Percentiles rank a stretch among this genome's conserved stretches.
phyloP scores from a whole-genome alignment of 2,329 filamentous ascomycete genomes.

The Paecilomyces sp. region DNA sequence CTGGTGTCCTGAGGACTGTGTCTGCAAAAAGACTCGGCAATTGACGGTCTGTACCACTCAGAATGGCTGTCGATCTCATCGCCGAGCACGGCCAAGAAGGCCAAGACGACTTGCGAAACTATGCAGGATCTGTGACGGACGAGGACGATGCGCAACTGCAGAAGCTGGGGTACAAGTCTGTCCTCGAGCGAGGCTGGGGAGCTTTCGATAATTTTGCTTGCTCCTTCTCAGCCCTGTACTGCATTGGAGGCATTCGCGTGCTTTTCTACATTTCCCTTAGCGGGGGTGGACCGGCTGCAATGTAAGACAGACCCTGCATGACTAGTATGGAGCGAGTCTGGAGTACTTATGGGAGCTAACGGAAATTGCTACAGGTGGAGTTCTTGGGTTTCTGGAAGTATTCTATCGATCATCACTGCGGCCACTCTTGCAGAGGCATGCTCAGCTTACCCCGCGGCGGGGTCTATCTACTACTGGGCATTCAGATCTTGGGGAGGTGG shows the following conservation, averaged over 20 bases:
- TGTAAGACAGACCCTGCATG: neutral
- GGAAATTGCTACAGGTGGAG: neutral
- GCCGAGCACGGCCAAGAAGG: conserved; percentile 1
- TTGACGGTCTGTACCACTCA: neutral
- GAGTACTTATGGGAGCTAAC: neutral
- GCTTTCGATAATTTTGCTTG: conserved; percentile 21
- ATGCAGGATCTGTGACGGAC: conserved; percentile 9
- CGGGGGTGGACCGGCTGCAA: conserved; percentile 12
- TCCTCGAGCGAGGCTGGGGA: conserved; percentile 18
- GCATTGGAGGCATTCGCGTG: conserved; percentile 20
- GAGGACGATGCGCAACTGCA: conserved; percentile 19
- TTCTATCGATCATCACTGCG: conserved; percentile 13
- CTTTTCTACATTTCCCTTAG: conserved; percentile 21
- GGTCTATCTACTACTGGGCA: conserved; percentile 26
- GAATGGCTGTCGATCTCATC: neutral
- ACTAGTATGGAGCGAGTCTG: neutral
- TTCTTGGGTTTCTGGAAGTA: neutral
- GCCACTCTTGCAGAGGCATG: conserved; percentile 23
- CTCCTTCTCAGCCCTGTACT: conserved; percentile 19
- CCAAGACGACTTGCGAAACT: neutral
- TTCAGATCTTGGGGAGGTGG: conserved; percentile 20
- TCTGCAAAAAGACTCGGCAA: neutral
- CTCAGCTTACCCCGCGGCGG: conserved; percentile 22
- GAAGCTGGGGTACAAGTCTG: conserved; percentile 17
- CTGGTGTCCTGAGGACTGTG: neutral